Percentiles rank a stretch among this genome's conserved stretches.
Conservation (phyloP, 2,329 filamentous ascomycete genomes). For the Trichoderma brevicompactum region DNA sequence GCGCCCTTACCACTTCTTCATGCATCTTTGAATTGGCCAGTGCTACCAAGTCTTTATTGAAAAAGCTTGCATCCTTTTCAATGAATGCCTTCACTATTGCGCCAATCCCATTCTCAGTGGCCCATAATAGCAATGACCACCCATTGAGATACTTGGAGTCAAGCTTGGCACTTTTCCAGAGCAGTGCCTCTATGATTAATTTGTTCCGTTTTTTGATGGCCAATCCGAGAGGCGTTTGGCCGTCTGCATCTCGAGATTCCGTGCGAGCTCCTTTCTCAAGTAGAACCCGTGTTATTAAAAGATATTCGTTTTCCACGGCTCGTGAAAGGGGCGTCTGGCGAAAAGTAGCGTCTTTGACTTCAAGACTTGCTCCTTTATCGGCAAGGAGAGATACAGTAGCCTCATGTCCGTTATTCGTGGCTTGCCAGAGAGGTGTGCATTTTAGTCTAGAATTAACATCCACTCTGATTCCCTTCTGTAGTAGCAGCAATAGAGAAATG, state of each 20-base stretch:
- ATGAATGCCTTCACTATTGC: too few relatives aligned
- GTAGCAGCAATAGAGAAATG: neutral
- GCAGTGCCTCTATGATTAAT: neutral
- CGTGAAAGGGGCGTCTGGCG: neutral
- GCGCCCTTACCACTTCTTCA: too few relatives aligned
- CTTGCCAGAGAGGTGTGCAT: neutral
- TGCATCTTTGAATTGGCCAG: too few relatives aligned
- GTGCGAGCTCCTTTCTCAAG: neutral
- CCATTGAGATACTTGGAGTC: too few relatives aligned
- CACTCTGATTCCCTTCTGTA: neutral
- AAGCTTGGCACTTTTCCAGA: neutral
- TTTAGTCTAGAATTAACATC: neutral
- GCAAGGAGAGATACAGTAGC: neutral
- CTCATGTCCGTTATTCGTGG: neutral
- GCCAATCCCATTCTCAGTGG: too few relatives aligned
- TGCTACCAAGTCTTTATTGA: too few relatives aligned
- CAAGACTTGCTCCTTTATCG: neutral
- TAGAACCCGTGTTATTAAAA: neutral
- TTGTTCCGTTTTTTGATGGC: neutral
- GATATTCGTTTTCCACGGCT: neutral
- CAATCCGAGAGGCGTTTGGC: too few relatives aligned
- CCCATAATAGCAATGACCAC: too few relatives aligned
- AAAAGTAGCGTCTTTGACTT: neutral
- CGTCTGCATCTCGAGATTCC: neutral
- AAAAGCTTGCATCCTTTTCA: too few relatives aligned